Base-by-base conservation (phyloP, 768 basidiomycete genomes). In the Lactarius sp. region DNA sequence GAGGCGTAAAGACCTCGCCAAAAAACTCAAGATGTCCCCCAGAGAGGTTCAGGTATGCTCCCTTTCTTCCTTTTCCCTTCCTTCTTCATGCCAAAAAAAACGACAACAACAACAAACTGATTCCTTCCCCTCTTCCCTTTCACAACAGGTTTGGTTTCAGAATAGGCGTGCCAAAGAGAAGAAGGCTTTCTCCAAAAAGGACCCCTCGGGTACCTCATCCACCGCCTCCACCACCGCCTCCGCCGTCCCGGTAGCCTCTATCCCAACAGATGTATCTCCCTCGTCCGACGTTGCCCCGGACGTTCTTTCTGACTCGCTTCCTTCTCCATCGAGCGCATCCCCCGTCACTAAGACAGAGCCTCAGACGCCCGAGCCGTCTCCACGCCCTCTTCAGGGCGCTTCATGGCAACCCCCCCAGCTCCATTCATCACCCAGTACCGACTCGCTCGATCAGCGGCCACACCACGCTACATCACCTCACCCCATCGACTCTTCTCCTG, bases 91-190 rank as follows among this genome's bases (percentile, higher is more conserved):
- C 12, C 12, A 44, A 44, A 18, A 44, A 18, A 44, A n/a, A 41
- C 13, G 2, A 2, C 14, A 5, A 13, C 14, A 5, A 13, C 41
- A 14, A 13, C 14, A 5, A 13, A 10, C 7, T 44, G 16, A 6
- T 44, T 18, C 42, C 53, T 44, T 56, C 59, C 59, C 51, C 22
- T 37, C 56, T 69, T 69, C 59, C 65, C 64, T 0, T 27, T 44
- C 39, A 16, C 18, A 22, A 47, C 16, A 96, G 85, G 95, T 92
- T 31, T 92, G 90, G 91, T 93, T 93, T 74, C 91, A 94, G 76
- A 94, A 94, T 73, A 80, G 90, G 61, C 87, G 92, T 60, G 92
- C 92, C 57, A 94, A 94, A 75, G 89, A 90, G 73, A 94, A 94
- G 73, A 83, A 78, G 71, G 70, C 54, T 1, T 56, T 50, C 33